phyloP scores from a whole-genome alignment of 2,329 filamentous ascomycete species.

The Conoideocrella luteorostrata region DNA sequence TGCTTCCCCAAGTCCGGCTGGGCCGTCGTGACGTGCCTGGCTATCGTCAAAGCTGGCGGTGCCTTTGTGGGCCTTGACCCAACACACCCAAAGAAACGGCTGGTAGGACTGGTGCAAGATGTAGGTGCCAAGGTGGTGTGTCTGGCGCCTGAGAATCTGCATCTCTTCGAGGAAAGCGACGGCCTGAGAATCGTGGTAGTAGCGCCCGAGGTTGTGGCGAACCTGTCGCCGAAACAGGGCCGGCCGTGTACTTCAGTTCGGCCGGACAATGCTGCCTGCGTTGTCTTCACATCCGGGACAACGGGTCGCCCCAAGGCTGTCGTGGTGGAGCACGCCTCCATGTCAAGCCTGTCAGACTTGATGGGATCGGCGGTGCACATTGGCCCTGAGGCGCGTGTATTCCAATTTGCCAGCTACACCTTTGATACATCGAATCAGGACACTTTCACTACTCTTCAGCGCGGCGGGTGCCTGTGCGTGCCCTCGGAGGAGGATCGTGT shows the following conservation, averaged over 20 bases:
- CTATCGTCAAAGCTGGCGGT: slow-evolving; percentile 9
- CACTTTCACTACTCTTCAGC: background rate
- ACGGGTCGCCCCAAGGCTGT: slow-evolving; percentile 18
- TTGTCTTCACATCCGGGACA: slow-evolving; percentile 16
- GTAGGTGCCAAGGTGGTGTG: background rate
- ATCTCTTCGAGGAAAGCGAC: background rate
- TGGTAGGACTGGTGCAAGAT: background rate
- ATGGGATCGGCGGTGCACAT: background rate
- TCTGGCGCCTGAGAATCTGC: background rate
- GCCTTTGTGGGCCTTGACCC: slow-evolving; percentile 13
- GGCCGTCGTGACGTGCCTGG: slow-evolving; percentile 10
- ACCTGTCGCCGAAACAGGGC: background rate
- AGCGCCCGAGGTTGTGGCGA: background rate
- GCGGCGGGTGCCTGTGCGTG: slow-evolving; percentile 8
- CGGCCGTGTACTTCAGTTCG: background rate
- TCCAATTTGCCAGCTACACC: slow-evolving; percentile 12
- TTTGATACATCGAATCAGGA: background rate
- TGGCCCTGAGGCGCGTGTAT: background rate
- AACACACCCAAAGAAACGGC: slow-evolving; percentile 4
- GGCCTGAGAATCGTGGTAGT: background rate
- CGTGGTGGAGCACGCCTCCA: slow-evolving; percentile 12
- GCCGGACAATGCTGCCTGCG: slow-evolving; percentile 11
- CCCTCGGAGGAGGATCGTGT: slow-evolving; percentile 8
- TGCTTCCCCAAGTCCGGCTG: slow-evolving; percentile 15
- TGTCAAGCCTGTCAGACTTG: slow-evolving; percentile 4